Conservation (phyloP, 768 basidiomycete genomes). For the Melanogaster broomeanus region DNA sequence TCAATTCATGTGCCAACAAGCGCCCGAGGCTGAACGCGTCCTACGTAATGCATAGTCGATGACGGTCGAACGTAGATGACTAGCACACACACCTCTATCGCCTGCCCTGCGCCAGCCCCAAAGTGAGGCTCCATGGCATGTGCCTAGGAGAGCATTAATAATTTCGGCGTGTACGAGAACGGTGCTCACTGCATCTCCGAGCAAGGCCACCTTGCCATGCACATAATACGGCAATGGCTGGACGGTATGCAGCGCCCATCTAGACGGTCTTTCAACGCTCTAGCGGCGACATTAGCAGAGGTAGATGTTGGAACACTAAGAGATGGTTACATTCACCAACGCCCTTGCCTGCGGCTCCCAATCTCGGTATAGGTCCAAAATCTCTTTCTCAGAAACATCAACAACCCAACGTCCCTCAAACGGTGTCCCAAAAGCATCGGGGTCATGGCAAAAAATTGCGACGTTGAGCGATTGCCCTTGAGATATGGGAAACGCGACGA, state of each 20-base stretch:
- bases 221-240: constrained; percentile 41
- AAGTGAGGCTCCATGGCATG: constrained; percentile 50
- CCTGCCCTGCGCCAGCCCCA: constrained; percentile 51
- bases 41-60: constrained; percentile 1
- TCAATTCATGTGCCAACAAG: constrained; percentile 23
- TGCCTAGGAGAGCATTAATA: constrained; percentile 30
- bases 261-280: constrained; percentile 38
- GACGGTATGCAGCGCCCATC: constrained; percentile 47
- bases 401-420: constrained; percentile 32
- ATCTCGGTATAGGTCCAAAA: constrained; percentile 28
- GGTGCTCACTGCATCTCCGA: constrained; percentile 49
- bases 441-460: constrained; percentile 30
- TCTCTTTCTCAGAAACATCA: constrained; percentile 33
- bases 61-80: not conserved
- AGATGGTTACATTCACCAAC: constrained; percentile 12
- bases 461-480: constrained; percentile 39
- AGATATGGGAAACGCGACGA: constrained; percentile 42
- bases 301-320: not conserved
- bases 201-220: constrained; percentile 40
- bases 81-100: constrained; percentile 42
- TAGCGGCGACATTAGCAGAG: constrained; percentile 13
- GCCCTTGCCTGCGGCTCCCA: constrained; percentile 18
- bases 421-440: constrained; percentile 28
- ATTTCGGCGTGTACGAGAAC: not conserved
- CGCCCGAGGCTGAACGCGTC: constrained; percentile 34